phyloP scores from a whole-genome alignment of 2,329 filamentous ascomycete genomes.

The Aspergillus phoenicis region DNA sequence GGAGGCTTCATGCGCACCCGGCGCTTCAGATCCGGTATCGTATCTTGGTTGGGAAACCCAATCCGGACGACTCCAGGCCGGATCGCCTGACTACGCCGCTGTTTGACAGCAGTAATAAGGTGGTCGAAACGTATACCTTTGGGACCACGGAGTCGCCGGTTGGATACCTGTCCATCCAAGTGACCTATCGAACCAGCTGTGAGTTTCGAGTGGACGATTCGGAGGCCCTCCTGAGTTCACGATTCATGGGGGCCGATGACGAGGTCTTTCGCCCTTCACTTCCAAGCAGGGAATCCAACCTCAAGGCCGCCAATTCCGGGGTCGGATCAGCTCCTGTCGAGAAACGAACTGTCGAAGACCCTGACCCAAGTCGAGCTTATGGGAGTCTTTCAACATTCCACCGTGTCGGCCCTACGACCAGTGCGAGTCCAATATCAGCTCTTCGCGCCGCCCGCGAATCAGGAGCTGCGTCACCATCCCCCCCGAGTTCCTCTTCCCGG shows the following conservation, averaged over 20 bases:
- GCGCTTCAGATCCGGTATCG: conserved; percentile 77
- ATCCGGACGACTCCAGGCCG: conserved; percentile 53
- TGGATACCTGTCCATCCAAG: conserved; percentile 77
- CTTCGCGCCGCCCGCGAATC: conserved; percentile 68
- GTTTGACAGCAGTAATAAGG: conserved; percentile 63
- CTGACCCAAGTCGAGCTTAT: conserved; percentile 76
- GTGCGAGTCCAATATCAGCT: conserved; percentile 83
- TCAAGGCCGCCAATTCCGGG: conserved; percentile 49
- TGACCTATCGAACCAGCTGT: conserved; percentile 84
- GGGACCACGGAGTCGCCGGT: conserved; percentile 83
- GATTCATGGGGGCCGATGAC: conserved; percentile 90
- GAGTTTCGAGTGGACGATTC: conserved; percentile 90
- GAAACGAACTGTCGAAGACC: conserved; percentile 53
- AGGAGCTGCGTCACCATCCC: conserved; percentile 52
- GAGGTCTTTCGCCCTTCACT: conserved; percentile 81
- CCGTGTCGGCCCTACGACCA: conserved; percentile 70
- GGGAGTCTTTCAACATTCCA: conserved; percentile 89
- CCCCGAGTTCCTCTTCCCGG: conserved; percentile 54
- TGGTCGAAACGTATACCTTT: conserved; percentile 77
- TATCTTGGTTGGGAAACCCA: conserved; percentile 64
- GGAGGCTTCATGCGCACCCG: conserved; percentile 67
- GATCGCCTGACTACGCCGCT: conserved; percentile 75
- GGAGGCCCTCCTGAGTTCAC: conserved; percentile 85
- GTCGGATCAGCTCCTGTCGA: conserved; percentile 74
- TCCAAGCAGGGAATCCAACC: conserved; percentile 52